Evolutionary conservation across 345 rosid genomes (phyloP).

Genomic region (Mallotus nudiflorus): DNA sequence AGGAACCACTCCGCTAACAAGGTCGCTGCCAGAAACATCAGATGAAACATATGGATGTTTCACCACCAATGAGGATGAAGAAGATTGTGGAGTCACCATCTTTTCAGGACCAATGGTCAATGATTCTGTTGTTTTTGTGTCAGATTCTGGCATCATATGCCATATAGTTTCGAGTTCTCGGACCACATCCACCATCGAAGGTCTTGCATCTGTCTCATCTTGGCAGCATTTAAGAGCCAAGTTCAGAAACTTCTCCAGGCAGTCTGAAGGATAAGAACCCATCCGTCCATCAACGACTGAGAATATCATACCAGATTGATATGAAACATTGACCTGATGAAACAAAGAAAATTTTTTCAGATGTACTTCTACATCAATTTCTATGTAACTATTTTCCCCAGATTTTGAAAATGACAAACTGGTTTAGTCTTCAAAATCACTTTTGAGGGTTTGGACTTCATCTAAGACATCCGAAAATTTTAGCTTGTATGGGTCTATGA

Average conservation of each 20-base stretch:
- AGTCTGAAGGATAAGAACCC: constrained; percentile 92
- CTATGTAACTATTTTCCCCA: background rate
- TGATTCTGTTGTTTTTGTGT: constrained; percentile 25
- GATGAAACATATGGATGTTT: constrained; percentile 59
- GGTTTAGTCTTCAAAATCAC: no score
- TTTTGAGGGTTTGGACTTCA: no score
- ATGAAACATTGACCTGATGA: constrained; percentile 62
- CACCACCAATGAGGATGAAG: constrained; percentile 42
- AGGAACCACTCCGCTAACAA: constrained; percentile 73
- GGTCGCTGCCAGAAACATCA: constrained; percentile 87
- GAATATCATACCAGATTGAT: constrained; percentile 71
- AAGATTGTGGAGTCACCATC: constrained; percentile 39
- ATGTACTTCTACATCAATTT: background rate
- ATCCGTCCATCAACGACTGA: constrained; percentile 75
- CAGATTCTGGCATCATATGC: constrained; percentile 57
- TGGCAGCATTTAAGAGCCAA: constrained; percentile 76
- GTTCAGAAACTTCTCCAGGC: constrained; percentile 69
- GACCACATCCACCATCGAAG: constrained; percentile 89
- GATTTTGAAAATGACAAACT: no score
- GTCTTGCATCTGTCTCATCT: constrained; percentile 73
- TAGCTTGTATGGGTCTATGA: no score
- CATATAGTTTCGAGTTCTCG: constrained; percentile 79
- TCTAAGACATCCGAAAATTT: no score
- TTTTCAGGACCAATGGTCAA: constrained; percentile 13
- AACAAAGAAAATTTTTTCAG: background rate